phyloP scores from a whole-genome alignment of 176 grass and related monocot genomes.

The Areca catechu region DNA sequence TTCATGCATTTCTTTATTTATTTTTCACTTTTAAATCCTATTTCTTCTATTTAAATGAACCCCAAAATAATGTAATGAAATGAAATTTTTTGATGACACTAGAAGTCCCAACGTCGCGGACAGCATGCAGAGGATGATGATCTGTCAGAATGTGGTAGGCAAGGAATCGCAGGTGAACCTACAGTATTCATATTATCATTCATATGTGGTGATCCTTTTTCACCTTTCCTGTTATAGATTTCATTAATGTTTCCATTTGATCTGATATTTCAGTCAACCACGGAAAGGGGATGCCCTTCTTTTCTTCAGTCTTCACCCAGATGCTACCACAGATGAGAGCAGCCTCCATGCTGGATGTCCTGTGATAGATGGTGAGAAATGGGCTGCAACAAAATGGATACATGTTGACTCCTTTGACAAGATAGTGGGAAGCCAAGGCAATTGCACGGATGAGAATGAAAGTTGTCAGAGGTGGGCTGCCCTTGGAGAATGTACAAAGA shows the following conservation, averaged over 20 bases:
- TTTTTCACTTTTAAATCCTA: too few relatives aligned
- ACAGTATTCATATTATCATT: neutral
- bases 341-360: conserved; percentile 84
- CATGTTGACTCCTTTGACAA: conserved; percentile 75
- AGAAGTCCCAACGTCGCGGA: conserved; percentile 30
- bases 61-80: too few relatives aligned
- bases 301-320: conserved; percentile 83
- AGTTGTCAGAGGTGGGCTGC: conserved; percentile 62
- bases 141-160: conserved; percentile 77
- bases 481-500: conserved; percentile 75
- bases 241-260: conserved; percentile 6
- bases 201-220: too few relatives aligned
- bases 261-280: conserved; percentile 50
- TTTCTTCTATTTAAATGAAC: too few relatives aligned
- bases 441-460: conserved; percentile 68
- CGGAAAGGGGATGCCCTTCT: conserved; percentile 74
- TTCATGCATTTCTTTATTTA: too few relatives aligned
- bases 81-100: neutral
- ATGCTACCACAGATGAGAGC: conserved; percentile 42
- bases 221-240: too few relatives aligned
- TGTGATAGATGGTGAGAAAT: conserved; percentile 82
- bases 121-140: conserved; percentile 32
- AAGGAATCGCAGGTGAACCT: conserved; percentile 55
- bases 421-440: conserved; percentile 35
- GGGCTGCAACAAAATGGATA: conserved; percentile 92